Evolutionary conservation across 2,329 filamentous ascomycete genomes (phyloP), one percentile per base, ranked within the genome.

Genomic region (Trichoderma oligosporum): DNA sequence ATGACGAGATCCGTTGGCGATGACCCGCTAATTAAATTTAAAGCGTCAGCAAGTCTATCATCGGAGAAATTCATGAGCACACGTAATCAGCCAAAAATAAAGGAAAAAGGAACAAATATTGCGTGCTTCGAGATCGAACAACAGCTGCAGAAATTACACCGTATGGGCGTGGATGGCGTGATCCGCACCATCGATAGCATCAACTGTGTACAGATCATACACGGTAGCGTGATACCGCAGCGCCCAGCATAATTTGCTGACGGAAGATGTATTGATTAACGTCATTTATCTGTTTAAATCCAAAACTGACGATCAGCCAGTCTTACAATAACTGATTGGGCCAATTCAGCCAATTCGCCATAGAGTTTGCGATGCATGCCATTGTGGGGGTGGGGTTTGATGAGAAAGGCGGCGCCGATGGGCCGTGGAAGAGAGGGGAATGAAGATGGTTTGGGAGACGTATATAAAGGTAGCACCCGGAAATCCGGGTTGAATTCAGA

Each of bases 181-280:
- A 60, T 60, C 44, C 53, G 54, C 58, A 57, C 58, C 48, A 60
- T 53, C 41, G 48, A 60, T 60, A 60, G 47, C 58, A 60, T 60
- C 58, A 60, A 47, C 54, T 42, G 18, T 41, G 31, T 55, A 20
- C 41, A 20, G 52, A 55, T 55, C 41, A 7, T 55, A 1, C 36
- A 4, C 6, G 52, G 12, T 55, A 55, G 52, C 16, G 49, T n/a
- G 29, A 12, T 38, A 59, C 29, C 3, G 4, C 16, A 7, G 11
- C 20, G 6, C 33, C 12, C 29, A 3, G 20, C 24, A 22, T n/a
- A 25, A 12, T 24, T 7, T 11, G 42, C 38, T 2, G 29, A 16
- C 9, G 3, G 2, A 2, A 27, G 11, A 47, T 4, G 56, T 55
- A 58, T 18, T 12, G 18, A 14, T 38, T 55, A 58, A 55, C 56